Evolutionary conservation across 31 red algal genomes (phyloP).

Genomic region (Asparagopsis taxiformis): DNA sequence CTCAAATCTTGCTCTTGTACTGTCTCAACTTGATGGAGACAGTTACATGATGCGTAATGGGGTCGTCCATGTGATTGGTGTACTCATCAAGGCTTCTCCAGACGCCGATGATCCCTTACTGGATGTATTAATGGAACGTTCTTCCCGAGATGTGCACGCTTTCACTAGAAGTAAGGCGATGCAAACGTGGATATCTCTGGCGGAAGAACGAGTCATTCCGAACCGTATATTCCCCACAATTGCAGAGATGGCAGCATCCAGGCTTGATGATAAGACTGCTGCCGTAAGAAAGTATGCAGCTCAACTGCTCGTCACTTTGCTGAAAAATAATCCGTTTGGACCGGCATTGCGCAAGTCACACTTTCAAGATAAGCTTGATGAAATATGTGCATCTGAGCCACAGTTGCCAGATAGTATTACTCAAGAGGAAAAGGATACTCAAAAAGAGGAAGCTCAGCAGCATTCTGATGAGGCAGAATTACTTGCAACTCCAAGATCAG

Average conservation of each 20-base stretch:
- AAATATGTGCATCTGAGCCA: slow-evolving; percentile 3
- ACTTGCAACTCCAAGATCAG: not conserved
- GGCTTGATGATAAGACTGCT: slow-evolving; percentile 77
- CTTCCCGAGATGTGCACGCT: slow-evolving; percentile 60
- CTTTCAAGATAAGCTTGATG: slow-evolving; percentile 46
- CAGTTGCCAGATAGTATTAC: too few species aligned
- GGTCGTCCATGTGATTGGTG: slow-evolving; percentile 70
- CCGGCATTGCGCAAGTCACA: slow-evolving; percentile 39
- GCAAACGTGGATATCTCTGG: slow-evolving; percentile 71
- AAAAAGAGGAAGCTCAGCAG: slow-evolving; percentile 7
- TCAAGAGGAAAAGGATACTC: slow-evolving; percentile 6
- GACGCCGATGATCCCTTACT: slow-evolving; percentile 58
- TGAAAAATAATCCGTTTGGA: slow-evolving; percentile 80
- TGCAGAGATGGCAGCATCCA: slow-evolving; percentile 45
- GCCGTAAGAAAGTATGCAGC: slow-evolving; percentile 78
- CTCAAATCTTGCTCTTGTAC: slow-evolving; percentile 45
- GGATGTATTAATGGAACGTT: slow-evolving; percentile 64
- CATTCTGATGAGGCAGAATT: not conserved
- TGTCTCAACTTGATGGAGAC: slow-evolving; percentile 78
- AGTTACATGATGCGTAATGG: slow-evolving; percentile 81
- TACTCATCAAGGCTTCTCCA: slow-evolving; percentile 37
- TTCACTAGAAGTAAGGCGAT: slow-evolving; percentile 76
- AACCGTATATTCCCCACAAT: slow-evolving; percentile 47
- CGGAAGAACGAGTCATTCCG: slow-evolving; percentile 44
- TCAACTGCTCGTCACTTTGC: slow-evolving; percentile 47